Conservation (phyloP, 2,329 filamentous ascomycete species). For the Hymenotorrendiella dingleyae region DNA sequence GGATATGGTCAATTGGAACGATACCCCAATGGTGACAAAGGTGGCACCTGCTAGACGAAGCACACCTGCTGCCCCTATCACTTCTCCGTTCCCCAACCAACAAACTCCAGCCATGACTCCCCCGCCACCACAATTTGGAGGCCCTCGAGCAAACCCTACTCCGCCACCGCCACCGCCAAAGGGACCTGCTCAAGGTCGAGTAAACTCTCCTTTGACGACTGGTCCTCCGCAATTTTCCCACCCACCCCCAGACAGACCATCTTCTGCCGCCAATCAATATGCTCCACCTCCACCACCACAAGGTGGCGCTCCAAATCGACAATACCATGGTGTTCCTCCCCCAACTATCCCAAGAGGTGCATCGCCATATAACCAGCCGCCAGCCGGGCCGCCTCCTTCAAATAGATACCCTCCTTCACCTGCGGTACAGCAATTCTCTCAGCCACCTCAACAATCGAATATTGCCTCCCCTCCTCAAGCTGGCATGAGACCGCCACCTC, state of each 20-base stretch:
- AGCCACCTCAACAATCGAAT: constrained; percentile 34
- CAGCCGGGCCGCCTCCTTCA: constrained; percentile 63
- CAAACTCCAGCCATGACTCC: constrained; percentile 43
- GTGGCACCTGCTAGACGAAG: constrained; percentile 61
- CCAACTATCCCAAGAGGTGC: constrained; percentile 65
- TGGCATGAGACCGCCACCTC: constrained; percentile 40
- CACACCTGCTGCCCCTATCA: constrained; percentile 60
- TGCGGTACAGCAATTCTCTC: constrained; percentile 45
- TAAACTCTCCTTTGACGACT: constrained; percentile 62
- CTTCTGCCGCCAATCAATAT: constrained; percentile 58
- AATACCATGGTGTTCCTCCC: constrained; percentile 35
- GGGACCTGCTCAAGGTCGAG: constrained; percentile 60
- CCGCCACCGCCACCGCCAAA: constrained; percentile 82
- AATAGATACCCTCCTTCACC: constrained; percentile 68
- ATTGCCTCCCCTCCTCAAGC: constrained; percentile 37
- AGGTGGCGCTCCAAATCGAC: constrained; percentile 39
- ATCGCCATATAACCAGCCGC: constrained; percentile 82
- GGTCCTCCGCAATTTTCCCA: constrained; percentile 48
- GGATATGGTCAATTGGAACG: constrained; percentile 84
- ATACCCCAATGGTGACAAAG: constrained; percentile 81
- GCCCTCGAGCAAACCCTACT: constrained; percentile 56
- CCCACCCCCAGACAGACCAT: constrained; percentile 39
- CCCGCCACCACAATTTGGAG: constrained; percentile 47
- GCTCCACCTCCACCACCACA: constrained; percentile 52
- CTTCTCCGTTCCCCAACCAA: constrained; percentile 70